Evolutionary conservation across 805 yeast species (phyloP).

Genomic region (Yamadazyma philogaea): DNA sequence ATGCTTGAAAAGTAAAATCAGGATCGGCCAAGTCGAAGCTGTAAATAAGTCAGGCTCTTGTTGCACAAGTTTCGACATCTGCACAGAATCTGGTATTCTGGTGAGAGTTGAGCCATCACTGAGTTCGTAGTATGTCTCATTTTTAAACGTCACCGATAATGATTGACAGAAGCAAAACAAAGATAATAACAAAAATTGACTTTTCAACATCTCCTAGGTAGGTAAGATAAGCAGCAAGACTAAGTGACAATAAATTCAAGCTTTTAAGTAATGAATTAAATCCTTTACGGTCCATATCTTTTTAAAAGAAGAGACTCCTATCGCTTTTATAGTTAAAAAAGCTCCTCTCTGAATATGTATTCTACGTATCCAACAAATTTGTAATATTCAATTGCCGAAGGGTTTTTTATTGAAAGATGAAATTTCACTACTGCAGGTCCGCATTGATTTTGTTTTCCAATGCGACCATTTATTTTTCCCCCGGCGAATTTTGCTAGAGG

Average conservation of each 20-base stretch:
- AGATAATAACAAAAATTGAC: background rate
- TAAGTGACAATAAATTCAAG: background rate
- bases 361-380: no score
- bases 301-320: no score
- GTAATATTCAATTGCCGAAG: no score
- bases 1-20: background rate
- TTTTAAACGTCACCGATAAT: background rate
- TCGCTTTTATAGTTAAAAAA: no score
- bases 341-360: no score
- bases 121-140: background rate
- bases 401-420: no score
- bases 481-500: no score
- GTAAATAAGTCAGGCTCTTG: background rate
- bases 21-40: background rate
- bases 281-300: background rate
- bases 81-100: background rate
- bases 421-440: no score
- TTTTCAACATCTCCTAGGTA: background rate
- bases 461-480: no score
- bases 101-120: background rate
- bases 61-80: background rate
- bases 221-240: background rate
- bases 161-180: slow-evolving; percentile 1
- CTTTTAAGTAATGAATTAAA: background rate
- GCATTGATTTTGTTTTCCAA: no score